phyloP scores from a whole-genome alignment of 2,329 filamentous ascomycete species.

The Stemphylium lycopersici region DNA sequence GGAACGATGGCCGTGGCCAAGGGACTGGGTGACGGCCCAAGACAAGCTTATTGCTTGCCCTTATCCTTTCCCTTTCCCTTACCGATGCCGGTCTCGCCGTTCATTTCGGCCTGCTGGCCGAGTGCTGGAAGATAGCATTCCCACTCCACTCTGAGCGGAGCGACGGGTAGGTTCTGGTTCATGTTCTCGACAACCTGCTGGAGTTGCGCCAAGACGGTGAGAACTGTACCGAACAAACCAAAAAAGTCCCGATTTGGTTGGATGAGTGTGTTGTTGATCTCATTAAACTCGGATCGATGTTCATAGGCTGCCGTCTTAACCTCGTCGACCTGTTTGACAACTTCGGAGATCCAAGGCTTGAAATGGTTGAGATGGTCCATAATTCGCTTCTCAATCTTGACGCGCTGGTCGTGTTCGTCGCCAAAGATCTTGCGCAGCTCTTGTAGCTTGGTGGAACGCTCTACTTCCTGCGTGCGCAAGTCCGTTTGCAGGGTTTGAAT shows the following conservation, averaged over 20 bases:
- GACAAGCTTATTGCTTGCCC: not conserved
- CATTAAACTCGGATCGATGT: conserved; percentile 11
- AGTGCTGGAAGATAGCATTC: conserved; percentile 1
- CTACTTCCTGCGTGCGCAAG: not conserved
- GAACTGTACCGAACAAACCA: not conserved
- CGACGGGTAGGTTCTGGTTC: conserved; percentile 16
- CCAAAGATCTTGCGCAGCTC: conserved; percentile 3
- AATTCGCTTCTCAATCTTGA: conserved; percentile 1
- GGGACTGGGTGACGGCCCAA: not conserved
- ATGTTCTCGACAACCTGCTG: conserved; percentile 14
- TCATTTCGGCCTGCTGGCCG: not conserved
- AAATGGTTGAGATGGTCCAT: not conserved
- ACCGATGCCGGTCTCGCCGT: not conserved
- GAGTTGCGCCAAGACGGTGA: conserved; percentile 9
- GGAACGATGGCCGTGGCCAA: not conserved
- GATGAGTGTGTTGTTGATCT: conserved; percentile 7
- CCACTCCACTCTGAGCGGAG: conserved; percentile 4
- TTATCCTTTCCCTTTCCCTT: not conserved
- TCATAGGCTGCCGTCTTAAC: not conserved
- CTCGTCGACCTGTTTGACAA: not conserved
- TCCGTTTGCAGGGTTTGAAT: not conserved
- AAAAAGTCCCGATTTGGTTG: conserved; percentile 13
- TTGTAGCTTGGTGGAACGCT: not conserved
- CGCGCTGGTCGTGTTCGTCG: conserved; percentile 3
- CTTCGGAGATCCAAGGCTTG: not conserved